Percentiles rank a stretch among this genome's conserved stretches.
Conservation (phyloP, 179 eudicot species). For the Silene vulgaris region DNA sequence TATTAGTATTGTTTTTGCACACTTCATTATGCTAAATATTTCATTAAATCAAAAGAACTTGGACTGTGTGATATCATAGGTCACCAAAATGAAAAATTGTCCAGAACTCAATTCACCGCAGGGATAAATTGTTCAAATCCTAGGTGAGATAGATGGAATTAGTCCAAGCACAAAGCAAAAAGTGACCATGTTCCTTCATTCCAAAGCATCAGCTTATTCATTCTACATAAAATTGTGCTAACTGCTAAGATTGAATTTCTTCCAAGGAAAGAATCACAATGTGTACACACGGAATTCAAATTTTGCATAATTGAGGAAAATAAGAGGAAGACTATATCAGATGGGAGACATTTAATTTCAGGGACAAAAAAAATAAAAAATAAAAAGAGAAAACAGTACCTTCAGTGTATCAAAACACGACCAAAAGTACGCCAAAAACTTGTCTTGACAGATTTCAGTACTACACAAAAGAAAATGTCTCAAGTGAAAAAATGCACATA, state of each 20-base stretch:
- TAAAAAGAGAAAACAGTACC: slow-evolving; percentile 38
- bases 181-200: too few relatives aligned
- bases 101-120: too few relatives aligned
- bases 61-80: too few relatives aligned
- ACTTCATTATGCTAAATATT: too few relatives aligned
- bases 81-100: too few relatives aligned
- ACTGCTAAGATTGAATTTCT: background rate
- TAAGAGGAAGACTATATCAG: background rate
- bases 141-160: too few relatives aligned
- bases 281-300: background rate
- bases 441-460: slow-evolving; percentile 68
- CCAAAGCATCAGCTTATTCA: background rate
- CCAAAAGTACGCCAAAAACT: slow-evolving; percentile 95
- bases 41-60: too few relatives aligned
- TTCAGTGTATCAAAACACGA: slow-evolving; percentile 89
- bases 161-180: too few relatives aligned
- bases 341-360: background rate
- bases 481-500: slow-evolving; percentile 1
- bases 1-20: too few relatives aligned
- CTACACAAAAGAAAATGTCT: slow-evolving; percentile 44
- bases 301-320: background rate
- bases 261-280: background rate
- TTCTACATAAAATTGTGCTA: background rate
- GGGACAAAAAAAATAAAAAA: too few relatives aligned
- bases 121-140: too few relatives aligned